phyloP scores from a whole-genome alignment of 352 stramenopile species.

The Hyaloperonospora arabidopsidis region DNA sequence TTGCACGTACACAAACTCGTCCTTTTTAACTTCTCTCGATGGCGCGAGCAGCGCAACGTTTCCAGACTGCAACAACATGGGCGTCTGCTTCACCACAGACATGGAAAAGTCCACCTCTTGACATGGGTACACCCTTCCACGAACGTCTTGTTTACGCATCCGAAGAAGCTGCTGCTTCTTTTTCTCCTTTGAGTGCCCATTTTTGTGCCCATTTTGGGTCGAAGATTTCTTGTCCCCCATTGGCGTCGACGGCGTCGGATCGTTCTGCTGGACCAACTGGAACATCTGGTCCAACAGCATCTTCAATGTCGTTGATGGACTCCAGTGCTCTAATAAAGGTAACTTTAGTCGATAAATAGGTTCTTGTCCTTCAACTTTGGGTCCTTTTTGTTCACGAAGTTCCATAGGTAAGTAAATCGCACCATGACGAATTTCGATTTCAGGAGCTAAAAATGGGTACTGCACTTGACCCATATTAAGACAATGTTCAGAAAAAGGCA shows the following conservation, averaged over 20 bases:
- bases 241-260: constrained; percentile 31
- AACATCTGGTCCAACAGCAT: constrained; percentile 73
- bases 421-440: constrained; percentile 41
- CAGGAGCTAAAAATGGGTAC: constrained; percentile 53
- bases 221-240: constrained; percentile 2
- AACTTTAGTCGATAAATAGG: constrained; percentile 38
- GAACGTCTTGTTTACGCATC: constrained; percentile 65
- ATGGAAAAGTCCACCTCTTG: constrained; percentile 56
- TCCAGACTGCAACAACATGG: constrained; percentile 60
- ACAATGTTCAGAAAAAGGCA: constrained; percentile 39
- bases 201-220: constrained; percentile 4
- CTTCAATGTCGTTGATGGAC: constrained; percentile 60
- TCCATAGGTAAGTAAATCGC: constrained; percentile 46
- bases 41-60: constrained; percentile 54
- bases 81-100: constrained; percentile 45
- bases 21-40: constrained; percentile 21
- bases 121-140: constrained; percentile 56
- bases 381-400: constrained; percentile 26
- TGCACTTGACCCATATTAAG: constrained; percentile 31
- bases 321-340: constrained; percentile 58
- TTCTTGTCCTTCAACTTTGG: constrained; percentile 11
- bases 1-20: constrained; percentile 50
- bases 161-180: constrained; percentile 32
- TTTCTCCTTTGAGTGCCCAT: constrained; percentile 8
- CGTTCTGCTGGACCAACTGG: constrained; percentile 41